These are phyloP conservation scores for Priceomyces castillae DNA, from an alignment of 805 yeast species.

Conservation along the genomic window DNA sequence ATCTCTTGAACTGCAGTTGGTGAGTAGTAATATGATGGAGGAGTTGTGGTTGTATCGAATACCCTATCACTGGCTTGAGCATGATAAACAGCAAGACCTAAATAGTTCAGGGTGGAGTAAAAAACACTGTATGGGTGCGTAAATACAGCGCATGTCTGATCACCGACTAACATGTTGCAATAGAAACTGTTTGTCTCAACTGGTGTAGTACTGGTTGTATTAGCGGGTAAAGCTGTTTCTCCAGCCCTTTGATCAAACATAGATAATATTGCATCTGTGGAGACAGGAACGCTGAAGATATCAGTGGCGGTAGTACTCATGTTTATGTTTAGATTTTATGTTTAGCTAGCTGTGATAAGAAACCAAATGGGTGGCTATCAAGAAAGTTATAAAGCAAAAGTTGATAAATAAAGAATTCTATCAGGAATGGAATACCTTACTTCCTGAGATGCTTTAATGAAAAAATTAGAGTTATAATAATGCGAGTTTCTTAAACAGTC, in stretches of 20 bases:
- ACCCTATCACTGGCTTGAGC: conserved; percentile 12
- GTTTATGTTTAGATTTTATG: not conserved
- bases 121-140: conserved; percentile 17
- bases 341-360: not conserved
- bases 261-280: conserved; percentile 12
- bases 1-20: conserved; percentile 16
- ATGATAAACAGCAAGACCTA: conserved; percentile 12
- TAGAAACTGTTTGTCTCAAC: conserved; percentile 17
- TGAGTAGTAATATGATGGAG: conserved; percentile 15
- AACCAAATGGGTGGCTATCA: not conserved
- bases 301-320: not conserved
- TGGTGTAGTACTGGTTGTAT: conserved; percentile 10
- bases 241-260: conserved; percentile 13
- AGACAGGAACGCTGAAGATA: conserved; percentile 15
- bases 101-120: conserved; percentile 6
- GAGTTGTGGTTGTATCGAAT: conserved; percentile 10
- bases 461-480: not conserved
- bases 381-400: not conserved
- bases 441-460: not conserved
- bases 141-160: conserved; percentile 13
- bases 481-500: not conserved
- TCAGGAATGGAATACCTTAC: not conserved
- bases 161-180: conserved; percentile 13
- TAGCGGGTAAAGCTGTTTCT: conserved; percentile 12
- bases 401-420: not conserved